Evolutionary conservation across 2,329 filamentous ascomycete species (phyloP), one percentile per base, ranked within the genome.

Genomic region (Penicillium sclerotigenum): DNA sequence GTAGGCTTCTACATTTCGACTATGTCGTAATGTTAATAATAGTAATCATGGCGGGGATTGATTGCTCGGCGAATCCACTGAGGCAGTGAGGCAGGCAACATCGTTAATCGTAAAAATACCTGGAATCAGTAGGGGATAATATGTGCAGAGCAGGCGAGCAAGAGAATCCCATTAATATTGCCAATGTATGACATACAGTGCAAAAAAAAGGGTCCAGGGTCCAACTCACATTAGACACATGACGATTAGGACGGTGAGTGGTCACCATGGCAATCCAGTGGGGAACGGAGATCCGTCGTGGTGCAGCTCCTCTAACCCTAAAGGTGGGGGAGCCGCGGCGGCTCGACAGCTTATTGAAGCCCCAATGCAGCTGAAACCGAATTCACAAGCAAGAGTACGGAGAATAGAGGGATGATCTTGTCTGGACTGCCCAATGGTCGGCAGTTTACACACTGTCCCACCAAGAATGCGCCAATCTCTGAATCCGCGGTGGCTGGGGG

Each of bases 401-500:
- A 47, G 42, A 48, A 56, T 55, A 54, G 20, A 37, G 29, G 16
- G 34, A 63, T 60, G 56, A 64, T 64, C 59, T 48, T 33, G 34
- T 46, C 54, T 59, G 31, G 53, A 10, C 53, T 55, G 41, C 49
- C 57, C 58, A 62, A 63, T 47, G 29, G 37, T 36, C 38, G 43
- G 46, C 31, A 49, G 33, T 50, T 29, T 50, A 42, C 20, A 42
- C 52, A 38, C 40, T 53, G 58, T 59, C 45, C 47, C 45, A 47
- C 46, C 48, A 28, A 47, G 57, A 62, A 63, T 64, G 57, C 36
- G 48, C 47, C 51, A 52, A 54, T 50, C 37, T 47, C 53, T 60
- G 57, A 57, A 60, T 58, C 51, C 16, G 49, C 26, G 62, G 63
- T 65, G 63, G 63, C 63, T 65, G 63, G 63, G 62, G 51, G 58